Evolutionary conservation across 805 yeast species (phyloP).

Genomic region (Spathaspora hagerdaliae): DNA sequence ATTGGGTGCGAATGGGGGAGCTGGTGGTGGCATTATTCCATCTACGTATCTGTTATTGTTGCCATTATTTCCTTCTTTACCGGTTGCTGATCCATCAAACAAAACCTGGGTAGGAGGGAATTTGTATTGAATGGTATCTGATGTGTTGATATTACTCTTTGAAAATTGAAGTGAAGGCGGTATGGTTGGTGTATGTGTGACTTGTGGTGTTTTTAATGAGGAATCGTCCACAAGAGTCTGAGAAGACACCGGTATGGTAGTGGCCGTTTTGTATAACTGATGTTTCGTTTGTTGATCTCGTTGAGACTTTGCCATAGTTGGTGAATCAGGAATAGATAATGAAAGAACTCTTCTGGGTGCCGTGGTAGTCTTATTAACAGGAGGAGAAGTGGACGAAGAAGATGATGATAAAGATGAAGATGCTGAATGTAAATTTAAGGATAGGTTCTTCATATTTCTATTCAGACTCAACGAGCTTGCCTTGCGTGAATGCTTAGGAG

Average conservation of each 20-base stretch:
- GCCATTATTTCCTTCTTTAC: no score
- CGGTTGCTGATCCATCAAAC: no score
- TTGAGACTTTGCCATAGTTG: background rate
- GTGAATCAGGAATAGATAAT: constrained; percentile 1
- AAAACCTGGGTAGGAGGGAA: background rate
- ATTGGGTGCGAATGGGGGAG: background rate
- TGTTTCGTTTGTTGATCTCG: background rate
- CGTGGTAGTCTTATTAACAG: background rate
- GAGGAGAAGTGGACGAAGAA: constrained; percentile 1
- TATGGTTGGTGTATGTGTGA: constrained; percentile 11
- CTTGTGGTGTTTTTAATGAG: constrained; percentile 9
- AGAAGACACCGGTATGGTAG: background rate
- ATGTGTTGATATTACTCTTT: background rate
- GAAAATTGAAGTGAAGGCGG: constrained; percentile 10
- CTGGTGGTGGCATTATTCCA: background rate
- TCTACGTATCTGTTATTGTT: background rate
- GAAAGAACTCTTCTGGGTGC: background rate
- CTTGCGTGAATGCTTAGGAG: constrained; percentile 34
- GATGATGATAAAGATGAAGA: constrained; percentile 1
- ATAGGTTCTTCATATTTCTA: constrained; percentile 36
- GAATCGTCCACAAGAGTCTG: background rate
- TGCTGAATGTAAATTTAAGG: constrained; percentile 21
- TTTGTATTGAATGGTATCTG: background rate
- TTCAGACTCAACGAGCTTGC: constrained; percentile 24
- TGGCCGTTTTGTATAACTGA: background rate